phyloP scores from a whole-genome alignment of 2,329 filamentous ascomycete species.

The Parafenestella ontariensis region DNA sequence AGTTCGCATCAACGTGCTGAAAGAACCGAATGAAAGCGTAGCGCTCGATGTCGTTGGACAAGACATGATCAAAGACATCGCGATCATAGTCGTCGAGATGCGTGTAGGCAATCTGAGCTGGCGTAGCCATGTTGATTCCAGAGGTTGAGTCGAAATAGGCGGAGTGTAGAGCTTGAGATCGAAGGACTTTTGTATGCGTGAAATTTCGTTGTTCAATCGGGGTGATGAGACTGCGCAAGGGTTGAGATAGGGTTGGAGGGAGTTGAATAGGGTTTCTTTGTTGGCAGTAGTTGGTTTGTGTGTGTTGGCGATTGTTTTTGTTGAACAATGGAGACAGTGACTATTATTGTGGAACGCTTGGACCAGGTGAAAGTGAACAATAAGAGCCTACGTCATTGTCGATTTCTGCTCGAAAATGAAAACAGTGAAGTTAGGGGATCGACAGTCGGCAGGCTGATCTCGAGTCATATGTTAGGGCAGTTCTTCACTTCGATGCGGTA shows the following conservation, averaged over 20 bases:
- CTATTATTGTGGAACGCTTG: background rate
- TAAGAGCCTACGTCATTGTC: background rate
- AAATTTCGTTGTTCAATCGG: too few species aligned
- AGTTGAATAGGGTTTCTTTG: background rate
- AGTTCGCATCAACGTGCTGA: background rate
- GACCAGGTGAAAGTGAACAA: background rate
- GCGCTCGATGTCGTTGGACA: constrained; percentile 1
- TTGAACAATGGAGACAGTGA: background rate
- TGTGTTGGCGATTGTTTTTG: background rate
- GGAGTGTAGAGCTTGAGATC: too few species aligned
- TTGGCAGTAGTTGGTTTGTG: background rate
- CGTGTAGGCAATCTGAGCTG: background rate
- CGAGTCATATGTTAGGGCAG: too few species aligned
- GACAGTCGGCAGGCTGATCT: too few species aligned
- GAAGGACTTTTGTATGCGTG: too few species aligned
- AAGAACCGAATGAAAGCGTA: constrained; percentile 6
- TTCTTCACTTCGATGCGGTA: too few species aligned
- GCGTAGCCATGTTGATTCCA: background rate
- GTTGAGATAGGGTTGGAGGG: background rate
- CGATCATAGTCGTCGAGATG: constrained; percentile 2
- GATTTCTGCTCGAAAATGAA: too few species aligned
- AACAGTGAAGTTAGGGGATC: too few species aligned
- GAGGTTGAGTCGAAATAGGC: background rate
- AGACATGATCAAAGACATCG: background rate
- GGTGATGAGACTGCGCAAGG: background rate